These are phyloP conservation scores for Termitomyces titanicus DNA, from an alignment of 768 basidiomycete genomes.

Conservation along the genomic window DNA sequence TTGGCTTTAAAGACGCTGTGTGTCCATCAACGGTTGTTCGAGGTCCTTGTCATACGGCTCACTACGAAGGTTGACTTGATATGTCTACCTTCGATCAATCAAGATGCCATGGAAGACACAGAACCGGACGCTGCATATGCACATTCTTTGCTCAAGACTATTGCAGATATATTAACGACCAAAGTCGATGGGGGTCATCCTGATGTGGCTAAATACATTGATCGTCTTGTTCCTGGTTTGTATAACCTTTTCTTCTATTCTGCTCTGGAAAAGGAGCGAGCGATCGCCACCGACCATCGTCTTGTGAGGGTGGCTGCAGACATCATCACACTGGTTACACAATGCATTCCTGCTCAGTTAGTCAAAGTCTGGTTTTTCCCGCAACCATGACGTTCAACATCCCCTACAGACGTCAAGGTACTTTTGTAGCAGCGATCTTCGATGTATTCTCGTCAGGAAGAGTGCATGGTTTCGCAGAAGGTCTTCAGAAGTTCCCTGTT, in stretches of 20 bases:
- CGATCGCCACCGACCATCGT: slow-evolving; percentile 39
- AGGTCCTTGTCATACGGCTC: slow-evolving; percentile 74
- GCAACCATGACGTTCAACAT: neutral
- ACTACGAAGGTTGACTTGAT: slow-evolving; percentile 72
- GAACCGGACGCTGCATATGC: slow-evolving; percentile 81
- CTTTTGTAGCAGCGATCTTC: slow-evolving; percentile 47
- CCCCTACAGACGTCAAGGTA: slow-evolving; percentile 57
- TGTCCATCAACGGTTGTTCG: slow-evolving; percentile 73
- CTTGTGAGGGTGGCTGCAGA: slow-evolving; percentile 60
- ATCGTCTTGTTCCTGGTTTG: slow-evolving; percentile 68
- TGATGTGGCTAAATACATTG: slow-evolving; percentile 80
- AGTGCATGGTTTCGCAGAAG: slow-evolving; percentile 48
- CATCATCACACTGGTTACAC: slow-evolving; percentile 65
- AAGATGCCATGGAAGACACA: slow-evolving; percentile 25
- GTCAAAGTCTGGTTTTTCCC: slow-evolving; percentile 27
- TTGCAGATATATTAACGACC: slow-evolving; percentile 54
- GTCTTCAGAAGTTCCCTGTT: slow-evolving; percentile 46
- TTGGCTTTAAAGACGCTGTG: slow-evolving; percentile 71
- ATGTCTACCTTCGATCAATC: slow-evolving; percentile 34
- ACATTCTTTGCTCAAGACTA: slow-evolving; percentile 73
- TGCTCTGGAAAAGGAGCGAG: slow-evolving; percentile 27
- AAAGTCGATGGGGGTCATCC: slow-evolving; percentile 49
- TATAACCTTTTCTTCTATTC: slow-evolving; percentile 58
- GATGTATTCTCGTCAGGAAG: slow-evolving; percentile 55
- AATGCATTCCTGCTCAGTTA: slow-evolving; percentile 61